These are phyloP conservation scores for Ustilaginoidea virens DNA, from an alignment of 2,329 filamentous ascomycete species.

Conservation along the genomic window DNA sequence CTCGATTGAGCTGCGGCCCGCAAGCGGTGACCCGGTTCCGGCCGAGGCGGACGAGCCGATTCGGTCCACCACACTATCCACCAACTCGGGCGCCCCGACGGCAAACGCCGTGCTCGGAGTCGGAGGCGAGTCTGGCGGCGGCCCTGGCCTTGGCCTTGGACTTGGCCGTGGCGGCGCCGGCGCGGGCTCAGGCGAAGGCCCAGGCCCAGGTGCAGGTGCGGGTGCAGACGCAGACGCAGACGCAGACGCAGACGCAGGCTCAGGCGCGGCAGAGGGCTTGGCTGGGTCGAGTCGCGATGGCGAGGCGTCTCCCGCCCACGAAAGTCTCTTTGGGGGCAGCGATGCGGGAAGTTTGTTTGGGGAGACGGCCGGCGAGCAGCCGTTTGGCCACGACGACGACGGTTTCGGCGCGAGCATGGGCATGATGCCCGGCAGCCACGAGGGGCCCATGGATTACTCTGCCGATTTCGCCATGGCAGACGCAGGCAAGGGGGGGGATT, in stretches of 20 bases:
- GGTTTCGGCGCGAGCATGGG: slow-evolving; percentile 66
- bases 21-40: slow-evolving; percentile 60
- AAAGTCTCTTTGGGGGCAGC: slow-evolving; percentile 71
- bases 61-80: slow-evolving; percentile 54
- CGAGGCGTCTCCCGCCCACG: slow-evolving; percentile 52
- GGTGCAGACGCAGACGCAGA: too few relatives aligned
- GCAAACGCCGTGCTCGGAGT: slow-evolving; percentile 30
- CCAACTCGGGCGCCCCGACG: slow-evolving; percentile 52
- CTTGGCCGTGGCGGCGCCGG: too few relatives aligned
- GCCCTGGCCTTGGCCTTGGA: too few relatives aligned
- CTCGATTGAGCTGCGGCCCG: slow-evolving; percentile 69
- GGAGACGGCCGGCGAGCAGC: slow-evolving; percentile 44
- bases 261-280: too few relatives aligned
- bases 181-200: too few relatives aligned
- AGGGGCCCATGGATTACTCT: slow-evolving; percentile 26
- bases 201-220: too few relatives aligned
- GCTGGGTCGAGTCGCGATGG: slow-evolving; percentile 27
- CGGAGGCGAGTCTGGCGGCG: slow-evolving; percentile 6
- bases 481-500: slow-evolving; percentile 12
- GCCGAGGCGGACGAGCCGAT: slow-evolving; percentile 47
- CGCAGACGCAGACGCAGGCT: too few relatives aligned
- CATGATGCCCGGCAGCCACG: slow-evolving; percentile 23
- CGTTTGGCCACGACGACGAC: slow-evolving; percentile 71
- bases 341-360: slow-evolving; percentile 78
- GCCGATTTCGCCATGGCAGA: slow-evolving; percentile 26